Evolutionary conservation across 2,329 filamentous ascomycete species (phyloP).

Genomic region (Corynespora cassiicola): DNA sequence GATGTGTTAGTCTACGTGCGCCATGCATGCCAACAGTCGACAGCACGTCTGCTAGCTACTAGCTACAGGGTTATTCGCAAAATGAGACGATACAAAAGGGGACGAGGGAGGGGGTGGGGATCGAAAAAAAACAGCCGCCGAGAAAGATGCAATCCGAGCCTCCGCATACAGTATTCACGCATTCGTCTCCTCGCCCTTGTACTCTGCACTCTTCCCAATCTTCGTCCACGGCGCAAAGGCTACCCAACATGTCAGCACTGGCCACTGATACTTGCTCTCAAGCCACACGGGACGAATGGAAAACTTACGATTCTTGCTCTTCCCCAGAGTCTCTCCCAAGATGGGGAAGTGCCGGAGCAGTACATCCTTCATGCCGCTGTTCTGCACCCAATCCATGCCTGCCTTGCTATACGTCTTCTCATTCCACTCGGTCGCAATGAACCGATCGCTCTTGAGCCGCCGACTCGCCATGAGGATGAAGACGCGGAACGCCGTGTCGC

Average conservation of each 20-base stretch:
- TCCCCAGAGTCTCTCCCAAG: slow-evolving; percentile 37
- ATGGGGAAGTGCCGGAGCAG: slow-evolving; percentile 53
- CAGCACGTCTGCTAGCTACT: too few species aligned
- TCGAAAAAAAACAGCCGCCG: too few species aligned
- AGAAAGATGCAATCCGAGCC: too few species aligned
- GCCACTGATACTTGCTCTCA: too few species aligned
- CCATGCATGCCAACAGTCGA: too few species aligned
- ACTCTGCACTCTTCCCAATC: slow-evolving; percentile 23
- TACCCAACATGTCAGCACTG: too few species aligned
- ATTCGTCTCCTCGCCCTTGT: slow-evolving; percentile 26
- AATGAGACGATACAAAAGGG: too few species aligned
- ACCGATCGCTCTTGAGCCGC: slow-evolving; percentile 53
- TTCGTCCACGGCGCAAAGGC: slow-evolving; percentile 31
- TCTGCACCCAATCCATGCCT: slow-evolving; percentile 53
- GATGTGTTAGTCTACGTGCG: too few species aligned
- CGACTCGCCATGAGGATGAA: slow-evolving; percentile 56
- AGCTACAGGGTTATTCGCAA: too few species aligned
- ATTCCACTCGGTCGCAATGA: slow-evolving; percentile 52
- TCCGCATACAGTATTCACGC: too few species aligned
- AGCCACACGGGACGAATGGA: too few species aligned
- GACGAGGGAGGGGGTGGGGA: too few species aligned
- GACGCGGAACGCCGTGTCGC: slow-evolving; percentile 55
- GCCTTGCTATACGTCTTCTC: slow-evolving; percentile 49
- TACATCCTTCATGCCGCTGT: slow-evolving; percentile 52
- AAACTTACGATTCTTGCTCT: slow-evolving; percentile 24